A percentile compares a stretch with the other conserved stretches of the same genome.
Conservation (phyloP, 805 yeast genomes). For the Yarrowia osloensis region DNA sequence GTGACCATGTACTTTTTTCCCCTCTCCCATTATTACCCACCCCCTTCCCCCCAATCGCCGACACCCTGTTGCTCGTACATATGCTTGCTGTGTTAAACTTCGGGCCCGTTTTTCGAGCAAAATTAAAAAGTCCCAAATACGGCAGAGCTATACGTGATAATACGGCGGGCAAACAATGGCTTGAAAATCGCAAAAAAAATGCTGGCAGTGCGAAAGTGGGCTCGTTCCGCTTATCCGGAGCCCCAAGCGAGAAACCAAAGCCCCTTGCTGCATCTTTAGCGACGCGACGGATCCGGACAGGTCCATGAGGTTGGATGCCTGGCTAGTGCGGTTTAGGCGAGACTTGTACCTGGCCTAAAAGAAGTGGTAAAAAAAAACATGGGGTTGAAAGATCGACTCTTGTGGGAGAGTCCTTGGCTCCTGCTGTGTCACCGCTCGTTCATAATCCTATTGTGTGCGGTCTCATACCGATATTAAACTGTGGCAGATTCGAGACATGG, state of each 20-base stretch:
- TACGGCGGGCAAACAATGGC: neutral
- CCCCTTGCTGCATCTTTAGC: neutral
- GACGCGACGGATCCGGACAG: neutral
- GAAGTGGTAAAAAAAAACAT: too few relatives aligned
- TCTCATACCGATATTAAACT: constrained; percentile 2
- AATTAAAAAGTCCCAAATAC: neutral
- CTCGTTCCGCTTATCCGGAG: constrained; percentile 1
- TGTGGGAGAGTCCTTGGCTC: too few relatives aligned
- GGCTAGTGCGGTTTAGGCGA: neutral
- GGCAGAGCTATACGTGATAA: constrained; percentile 15
- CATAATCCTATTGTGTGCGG: constrained; percentile 14
- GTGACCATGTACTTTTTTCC: too few relatives aligned
- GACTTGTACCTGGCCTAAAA: neutral
- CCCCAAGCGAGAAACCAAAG: neutral
- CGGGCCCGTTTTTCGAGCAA: neutral
- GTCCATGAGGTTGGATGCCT: neutral
- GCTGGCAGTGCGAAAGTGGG: too few relatives aligned
- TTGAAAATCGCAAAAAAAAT: neutral
- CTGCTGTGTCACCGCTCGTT: neutral
- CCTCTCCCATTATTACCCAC: too few relatives aligned
- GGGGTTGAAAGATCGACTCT: too few relatives aligned
- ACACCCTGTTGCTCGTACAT: too few relatives aligned
- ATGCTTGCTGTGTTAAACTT: neutral
- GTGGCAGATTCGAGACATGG: constrained; percentile 13
- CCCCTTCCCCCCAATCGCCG: too few relatives aligned